phyloP scores from a whole-genome alignment of 2,329 filamentous ascomycete genomes.

The Penicillium sp. region DNA sequence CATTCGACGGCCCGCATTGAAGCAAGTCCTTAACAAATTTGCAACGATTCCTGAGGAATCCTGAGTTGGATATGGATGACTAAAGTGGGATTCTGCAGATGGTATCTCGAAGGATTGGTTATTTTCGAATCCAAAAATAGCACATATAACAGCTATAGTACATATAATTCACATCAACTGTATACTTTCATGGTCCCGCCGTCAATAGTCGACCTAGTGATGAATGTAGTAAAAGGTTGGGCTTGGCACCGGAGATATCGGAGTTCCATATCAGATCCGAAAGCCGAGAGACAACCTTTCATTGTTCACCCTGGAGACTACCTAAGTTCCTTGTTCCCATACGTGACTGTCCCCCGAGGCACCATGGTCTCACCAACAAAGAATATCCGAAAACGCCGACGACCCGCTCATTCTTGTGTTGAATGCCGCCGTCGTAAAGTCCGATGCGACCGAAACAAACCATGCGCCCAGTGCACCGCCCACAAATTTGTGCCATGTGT shows the following conservation, averaged over 20 bases:
- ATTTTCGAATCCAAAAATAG: background rate
- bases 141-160: background rate
- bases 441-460: conserved; percentile 28
- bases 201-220: background rate
- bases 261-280: background rate
- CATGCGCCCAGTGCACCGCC: conserved; percentile 24
- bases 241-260: background rate
- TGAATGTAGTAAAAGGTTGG: background rate
- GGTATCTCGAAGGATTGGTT: too few relatives aligned
- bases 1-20: conserved; percentile 79
- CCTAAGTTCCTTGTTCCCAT: background rate
- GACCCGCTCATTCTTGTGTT: conserved; percentile 16
- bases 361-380: too few relatives aligned
- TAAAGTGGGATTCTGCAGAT: background rate
- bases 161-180: background rate
- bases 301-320: background rate
- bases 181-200: background rate
- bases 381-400: too few relatives aligned
- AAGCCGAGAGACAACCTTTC: background rate
- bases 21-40: conserved; percentile 78
- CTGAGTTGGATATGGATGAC: conserved; percentile 3
- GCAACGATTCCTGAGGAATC: conserved; percentile 74
- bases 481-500: conserved; percentile 6
- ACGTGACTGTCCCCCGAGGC: too few relatives aligned
- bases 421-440: conserved; percentile 35